A percentile compares a stretch with the other conserved stretches of the same genome.
These are phyloP conservation scores for Cylindrotheca fusiformis DNA, from an alignment of 108 stramenopile species.

Conservation along the genomic window DNA sequence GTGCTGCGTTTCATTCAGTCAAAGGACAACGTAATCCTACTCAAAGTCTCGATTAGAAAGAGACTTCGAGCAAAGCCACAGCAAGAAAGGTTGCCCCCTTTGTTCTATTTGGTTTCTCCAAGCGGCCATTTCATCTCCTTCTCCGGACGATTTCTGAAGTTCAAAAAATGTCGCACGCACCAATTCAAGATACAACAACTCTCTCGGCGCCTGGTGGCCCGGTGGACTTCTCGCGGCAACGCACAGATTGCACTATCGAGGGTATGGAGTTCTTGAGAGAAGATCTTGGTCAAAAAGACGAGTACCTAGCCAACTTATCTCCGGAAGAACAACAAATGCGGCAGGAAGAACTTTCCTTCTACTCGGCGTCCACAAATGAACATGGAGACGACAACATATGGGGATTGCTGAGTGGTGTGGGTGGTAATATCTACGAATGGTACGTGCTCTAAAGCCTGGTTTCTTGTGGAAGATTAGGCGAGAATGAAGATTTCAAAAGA, in stretches of 20 bases:
- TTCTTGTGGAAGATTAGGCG: background rate
- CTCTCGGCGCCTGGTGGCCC: background rate
- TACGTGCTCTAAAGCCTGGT: conserved; percentile 13
- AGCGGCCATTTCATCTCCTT: no score
- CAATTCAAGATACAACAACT: background rate
- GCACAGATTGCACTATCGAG: conserved; percentile 14
- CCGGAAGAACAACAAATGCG: conserved; percentile 32
- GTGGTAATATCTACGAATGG: conserved; percentile 75
- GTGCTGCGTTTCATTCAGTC: no score
- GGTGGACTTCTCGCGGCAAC: background rate
- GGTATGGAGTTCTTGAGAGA: conserved; percentile 25
- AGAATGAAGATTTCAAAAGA: conserved; percentile 1
- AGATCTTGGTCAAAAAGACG: conserved; percentile 4
- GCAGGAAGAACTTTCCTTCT: conserved; percentile 60
- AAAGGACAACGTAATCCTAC: no score
- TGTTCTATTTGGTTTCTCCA: no score
- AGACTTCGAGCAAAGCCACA: no score
- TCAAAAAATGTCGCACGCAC: no score
- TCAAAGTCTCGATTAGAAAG: no score
- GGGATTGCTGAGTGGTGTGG: conserved; percentile 65
- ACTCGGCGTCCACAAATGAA: conserved; percentile 43
- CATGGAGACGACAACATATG: conserved; percentile 73
- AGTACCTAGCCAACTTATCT: conserved; percentile 14
- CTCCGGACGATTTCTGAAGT: no score
- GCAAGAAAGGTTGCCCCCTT: no score